A percentile compares a stretch with the other conserved stretches of the same genome.
Evolutionary conservation across 805 yeast genomes (phyloP).

Genomic region (Pichia deserticola): DNA sequence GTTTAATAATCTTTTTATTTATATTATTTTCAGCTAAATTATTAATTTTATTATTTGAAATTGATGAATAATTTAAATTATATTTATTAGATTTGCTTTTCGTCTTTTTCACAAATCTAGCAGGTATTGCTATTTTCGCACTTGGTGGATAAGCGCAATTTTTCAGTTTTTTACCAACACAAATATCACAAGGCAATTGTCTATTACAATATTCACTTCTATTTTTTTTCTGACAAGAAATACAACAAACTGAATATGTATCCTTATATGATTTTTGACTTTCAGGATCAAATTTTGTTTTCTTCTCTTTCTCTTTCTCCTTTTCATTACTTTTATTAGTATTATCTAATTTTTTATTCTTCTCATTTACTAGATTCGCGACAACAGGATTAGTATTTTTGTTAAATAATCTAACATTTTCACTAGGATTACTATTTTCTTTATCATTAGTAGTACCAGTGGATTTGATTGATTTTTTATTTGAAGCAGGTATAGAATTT

Average conservation of each 20-base stretch:
- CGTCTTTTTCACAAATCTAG: neutral
- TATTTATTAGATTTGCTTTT: neutral
- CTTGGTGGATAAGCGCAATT: constrained; percentile 9
- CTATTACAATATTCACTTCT: constrained; percentile 8
- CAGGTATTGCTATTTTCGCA: constrained; percentile 7
- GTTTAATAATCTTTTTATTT: no score
- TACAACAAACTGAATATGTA: constrained; percentile 7
- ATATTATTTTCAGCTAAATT: neutral
- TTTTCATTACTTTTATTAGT: neutral
- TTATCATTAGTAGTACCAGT: no score
- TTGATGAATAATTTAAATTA: neutral
- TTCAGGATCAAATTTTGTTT: neutral
- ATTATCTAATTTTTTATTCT: no score
- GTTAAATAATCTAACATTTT: neutral
- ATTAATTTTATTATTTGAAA: neutral
- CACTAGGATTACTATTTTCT: no score
- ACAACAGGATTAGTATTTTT: neutral
- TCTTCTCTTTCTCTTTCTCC: no score
- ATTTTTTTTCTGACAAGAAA: constrained; percentile 7
- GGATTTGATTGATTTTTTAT: neutral
- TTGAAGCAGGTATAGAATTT: neutral
- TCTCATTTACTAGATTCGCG: neutral
- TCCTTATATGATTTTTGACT: constrained; percentile 5
- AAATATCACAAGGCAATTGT: constrained; percentile 11
- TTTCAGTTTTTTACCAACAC: constrained; percentile 6